phyloP scores from a whole-genome alignment of 257 asterid genomes.

The Apocynum venetum region DNA sequence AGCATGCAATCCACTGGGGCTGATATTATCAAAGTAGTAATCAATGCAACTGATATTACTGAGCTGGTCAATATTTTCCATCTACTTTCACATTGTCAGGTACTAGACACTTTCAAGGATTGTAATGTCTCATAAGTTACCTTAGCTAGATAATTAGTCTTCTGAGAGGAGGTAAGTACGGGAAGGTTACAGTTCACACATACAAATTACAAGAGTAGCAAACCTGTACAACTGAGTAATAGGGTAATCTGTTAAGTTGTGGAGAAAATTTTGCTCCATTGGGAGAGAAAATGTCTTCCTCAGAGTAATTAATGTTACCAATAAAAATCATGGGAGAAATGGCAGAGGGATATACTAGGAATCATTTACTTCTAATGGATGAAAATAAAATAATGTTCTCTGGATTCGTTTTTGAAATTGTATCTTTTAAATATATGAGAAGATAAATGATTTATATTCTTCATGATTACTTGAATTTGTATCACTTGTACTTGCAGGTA shows the following conservation, averaged over 20 bases:
- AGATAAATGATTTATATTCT: background rate
- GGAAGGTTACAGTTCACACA: background rate
- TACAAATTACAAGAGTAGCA: background rate
- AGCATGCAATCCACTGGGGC: constrained; percentile 47
- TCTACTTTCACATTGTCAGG: constrained; percentile 56
- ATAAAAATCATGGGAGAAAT: background rate
- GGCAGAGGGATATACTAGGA: background rate
- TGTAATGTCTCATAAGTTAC: background rate
- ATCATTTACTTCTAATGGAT: background rate
- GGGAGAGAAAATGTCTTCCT: background rate
- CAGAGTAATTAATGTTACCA: too few species aligned
- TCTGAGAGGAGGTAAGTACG: background rate
- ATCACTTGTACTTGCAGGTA: constrained; percentile 30
- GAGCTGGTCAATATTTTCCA: constrained; percentile 36
- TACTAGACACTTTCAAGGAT: background rate
- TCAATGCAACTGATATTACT: constrained; percentile 43
- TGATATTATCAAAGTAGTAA: constrained; percentile 50
- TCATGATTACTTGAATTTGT: background rate
- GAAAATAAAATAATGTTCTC: background rate
- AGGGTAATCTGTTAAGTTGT: too few species aligned
- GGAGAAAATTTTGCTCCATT: background rate
- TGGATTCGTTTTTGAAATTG: background rate
- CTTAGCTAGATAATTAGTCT: background rate
- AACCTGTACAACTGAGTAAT: background rate
- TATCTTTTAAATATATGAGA: background rate